Percentiles rank a stretch among this genome's conserved stretches.
Conservation (phyloP, 2,329 filamentous ascomycete species). For the Neopestalotiopsis sp. region DNA sequence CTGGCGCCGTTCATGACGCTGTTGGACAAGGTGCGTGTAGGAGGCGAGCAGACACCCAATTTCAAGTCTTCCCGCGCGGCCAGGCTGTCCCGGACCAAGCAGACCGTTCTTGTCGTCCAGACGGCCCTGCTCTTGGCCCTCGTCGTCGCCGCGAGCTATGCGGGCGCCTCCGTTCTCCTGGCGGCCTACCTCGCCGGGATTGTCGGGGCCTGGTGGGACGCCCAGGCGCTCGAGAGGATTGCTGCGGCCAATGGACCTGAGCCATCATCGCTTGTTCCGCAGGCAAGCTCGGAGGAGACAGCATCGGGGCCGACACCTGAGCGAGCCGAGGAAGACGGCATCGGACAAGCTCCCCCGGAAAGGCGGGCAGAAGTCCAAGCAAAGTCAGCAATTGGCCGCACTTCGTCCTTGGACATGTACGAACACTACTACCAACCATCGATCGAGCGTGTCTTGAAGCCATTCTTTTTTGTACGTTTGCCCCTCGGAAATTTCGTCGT, state of each 20-base stretch:
- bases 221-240: conserved; percentile 23
- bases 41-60: no score
- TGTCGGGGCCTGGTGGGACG: conserved; percentile 64
- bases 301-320: no score
- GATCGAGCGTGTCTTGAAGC: conserved; percentile 61
- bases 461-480: conserved; percentile 72
- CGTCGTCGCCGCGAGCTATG: conserved; percentile 58
- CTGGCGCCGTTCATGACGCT: conserved; percentile 45
- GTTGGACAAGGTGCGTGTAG: conserved; percentile 32
- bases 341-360: not conserved
- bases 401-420: not conserved
- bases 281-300: not conserved
- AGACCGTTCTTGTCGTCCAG: conserved; percentile 51
- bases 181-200: conserved; percentile 68
- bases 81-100: conserved; percentile 32
- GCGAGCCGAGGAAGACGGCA: not conserved
- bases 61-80: not conserved
- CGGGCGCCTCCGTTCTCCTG: conserved; percentile 67
- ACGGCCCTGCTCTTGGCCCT: conserved; percentile 53
- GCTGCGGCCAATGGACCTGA: not conserved
- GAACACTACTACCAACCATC: conserved; percentile 44
- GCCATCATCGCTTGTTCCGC: not conserved
- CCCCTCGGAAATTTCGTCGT: not conserved
- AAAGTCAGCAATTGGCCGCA: not conserved
- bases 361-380: not conserved